phyloP scores from a whole-genome alignment of 345 rosid species.

The Diplotaxis tenuifolia region DNA sequence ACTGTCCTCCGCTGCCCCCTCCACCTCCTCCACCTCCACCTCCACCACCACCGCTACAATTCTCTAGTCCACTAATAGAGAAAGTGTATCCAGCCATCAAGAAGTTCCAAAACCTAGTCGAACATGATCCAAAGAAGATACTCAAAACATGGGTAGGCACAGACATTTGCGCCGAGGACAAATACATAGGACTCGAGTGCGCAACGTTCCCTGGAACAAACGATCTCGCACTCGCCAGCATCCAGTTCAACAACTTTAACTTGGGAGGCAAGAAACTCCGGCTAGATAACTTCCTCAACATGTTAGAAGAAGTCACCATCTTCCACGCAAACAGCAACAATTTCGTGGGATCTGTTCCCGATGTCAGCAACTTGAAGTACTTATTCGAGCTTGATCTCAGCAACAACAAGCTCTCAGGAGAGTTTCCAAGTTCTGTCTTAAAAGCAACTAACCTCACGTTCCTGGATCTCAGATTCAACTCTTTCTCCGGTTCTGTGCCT shows the following conservation, averaged over 20 bases:
- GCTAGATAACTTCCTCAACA: constrained; percentile 61
- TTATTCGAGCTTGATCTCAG: constrained; percentile 84
- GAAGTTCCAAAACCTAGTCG: constrained; percentile 58
- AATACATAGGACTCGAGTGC: constrained; percentile 73
- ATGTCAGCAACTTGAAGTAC: constrained; percentile 55
- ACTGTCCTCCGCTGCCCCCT: constrained; percentile 22
- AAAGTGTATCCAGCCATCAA: constrained; percentile 66
- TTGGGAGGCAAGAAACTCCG: constrained; percentile 59
- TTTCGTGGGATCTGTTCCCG: constrained; percentile 58
- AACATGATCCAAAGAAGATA: constrained; percentile 65
- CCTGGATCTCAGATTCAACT: constrained; percentile 72
- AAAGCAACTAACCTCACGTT: constrained; percentile 51
- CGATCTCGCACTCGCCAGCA: constrained; percentile 65
- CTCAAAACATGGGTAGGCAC: constrained; percentile 55
- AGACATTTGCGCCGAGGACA: not conserved
- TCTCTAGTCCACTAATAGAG: constrained; percentile 34
- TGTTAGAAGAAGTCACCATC: constrained; percentile 68
- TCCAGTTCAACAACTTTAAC: constrained; percentile 81
- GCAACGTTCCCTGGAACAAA: constrained; percentile 69
- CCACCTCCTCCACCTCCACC: constrained; percentile 17
- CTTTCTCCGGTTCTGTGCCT: constrained; percentile 66
- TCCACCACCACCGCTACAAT: constrained; percentile 4
- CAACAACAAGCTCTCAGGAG: constrained; percentile 70
- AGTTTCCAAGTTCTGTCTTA: constrained; percentile 61
- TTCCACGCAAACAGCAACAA: constrained; percentile 85